A percentile compares a stretch with the other conserved stretches of the same genome.
Evolutionary conservation across 441 rosid genomes (phyloP).

Genomic region (Metrosideros polymorpha): DNA sequence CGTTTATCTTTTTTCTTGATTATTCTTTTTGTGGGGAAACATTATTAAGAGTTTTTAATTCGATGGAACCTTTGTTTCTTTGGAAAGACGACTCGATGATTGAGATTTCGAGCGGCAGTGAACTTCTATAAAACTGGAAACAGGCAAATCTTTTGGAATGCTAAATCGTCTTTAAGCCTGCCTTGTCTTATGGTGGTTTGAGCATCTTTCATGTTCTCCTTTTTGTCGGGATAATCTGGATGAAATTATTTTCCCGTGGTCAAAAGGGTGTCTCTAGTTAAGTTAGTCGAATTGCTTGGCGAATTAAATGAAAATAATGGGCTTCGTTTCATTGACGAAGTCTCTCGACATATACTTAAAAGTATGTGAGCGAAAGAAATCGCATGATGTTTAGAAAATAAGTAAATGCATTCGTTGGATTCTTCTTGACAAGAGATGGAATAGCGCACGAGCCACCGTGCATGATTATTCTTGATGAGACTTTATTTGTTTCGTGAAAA

Average conservation of each 20-base stretch:
- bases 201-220: not conserved
- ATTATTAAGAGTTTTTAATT: not conserved
- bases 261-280: not conserved
- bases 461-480: not conserved
- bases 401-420: not conserved
- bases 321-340: not conserved
- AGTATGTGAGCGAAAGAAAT: not conserved
- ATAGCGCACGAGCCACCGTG: not conserved
- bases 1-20: not conserved
- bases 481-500: accelerated
- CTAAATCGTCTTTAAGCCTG: not conserved
- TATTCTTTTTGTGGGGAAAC: not conserved
- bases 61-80: not conserved
- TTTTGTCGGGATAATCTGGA: not conserved
- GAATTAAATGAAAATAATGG: not conserved
- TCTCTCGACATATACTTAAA: not conserved
- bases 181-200: not conserved
- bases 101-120: not conserved
- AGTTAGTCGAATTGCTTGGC: not conserved
- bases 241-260: not conserved
- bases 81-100: not conserved
- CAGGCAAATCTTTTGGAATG: not conserved
- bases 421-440: not conserved
- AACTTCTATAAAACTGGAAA: not conserved
- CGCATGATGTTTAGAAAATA: not conserved